Base-by-base conservation (phyloP, 202 grass and related monocot genomes). In the Brachypodium distachyon region DNA sequence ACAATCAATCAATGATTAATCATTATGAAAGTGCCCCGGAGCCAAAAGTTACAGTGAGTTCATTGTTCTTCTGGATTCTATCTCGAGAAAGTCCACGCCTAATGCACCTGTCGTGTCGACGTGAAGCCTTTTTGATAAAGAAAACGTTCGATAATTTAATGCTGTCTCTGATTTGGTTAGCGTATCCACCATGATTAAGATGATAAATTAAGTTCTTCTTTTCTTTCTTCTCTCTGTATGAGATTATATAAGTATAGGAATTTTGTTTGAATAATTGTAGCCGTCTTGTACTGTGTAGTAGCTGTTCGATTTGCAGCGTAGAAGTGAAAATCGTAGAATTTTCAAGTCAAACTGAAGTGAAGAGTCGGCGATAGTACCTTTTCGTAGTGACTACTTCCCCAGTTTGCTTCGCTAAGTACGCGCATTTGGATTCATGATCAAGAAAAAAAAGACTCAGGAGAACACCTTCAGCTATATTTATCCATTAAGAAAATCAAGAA, bases 31-130 rank as follows among this genome's bases (percentile, higher is more conserved):
- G 44, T 70, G 50, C 13, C 8, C 86, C 70, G 70, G 81, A 80
- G 86, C 81, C 86, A 80, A 88, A 88, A 88, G 76, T 39, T 56
- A 80, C 43, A 52, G 44, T 83, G 74, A 83, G 51, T 52, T 42
- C 74, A 83, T 82, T 51, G 25, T 65, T 82, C 28, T 50, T 2
- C 78, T 55, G 9, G 7, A 38, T 79, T 75, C 34, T 38, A 66
- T 69, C 73, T 73, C 10, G 38, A 28, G 57, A 53, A 78, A 69
- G 80, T 83, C 51, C 67, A 87, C 69, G 21, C 42, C 60, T 62
- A 61, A 79, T 12, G 42, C 23, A 77, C 56, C 16, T 67, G 85
- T 67, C 50, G 33, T 9, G 2, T 73, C 32, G n/a, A 72, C 64
- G 31, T 22, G 55, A 59, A 72, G 25, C 33, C 27, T 67, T 42